Evolutionary conservation across 352 stramenopile species (phyloP).

Genomic region (Globisporangium apiculatum): DNA sequence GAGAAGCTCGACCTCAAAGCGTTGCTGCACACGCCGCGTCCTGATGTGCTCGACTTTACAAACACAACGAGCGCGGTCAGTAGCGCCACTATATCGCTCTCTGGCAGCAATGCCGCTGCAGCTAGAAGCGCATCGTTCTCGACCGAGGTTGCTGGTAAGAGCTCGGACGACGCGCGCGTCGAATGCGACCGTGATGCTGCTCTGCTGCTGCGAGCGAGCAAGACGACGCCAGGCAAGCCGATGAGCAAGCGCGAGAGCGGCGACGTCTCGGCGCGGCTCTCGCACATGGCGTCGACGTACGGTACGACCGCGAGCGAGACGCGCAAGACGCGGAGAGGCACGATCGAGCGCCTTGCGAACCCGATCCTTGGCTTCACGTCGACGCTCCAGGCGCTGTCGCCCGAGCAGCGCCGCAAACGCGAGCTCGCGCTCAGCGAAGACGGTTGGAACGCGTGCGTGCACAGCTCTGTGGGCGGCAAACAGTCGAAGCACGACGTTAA

Average conservation of each 20-base stretch:
- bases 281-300: constrained; percentile 59
- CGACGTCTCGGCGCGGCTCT: constrained; percentile 21
- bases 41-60: constrained; percentile 40
- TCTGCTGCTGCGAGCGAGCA: not conserved
- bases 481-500: constrained; percentile 1
- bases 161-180: constrained; percentile 1
- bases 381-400: constrained; percentile 53
- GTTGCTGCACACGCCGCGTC: constrained; percentile 49
- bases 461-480: not conserved
- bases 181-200: not conserved
- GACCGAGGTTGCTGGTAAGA: not conserved
- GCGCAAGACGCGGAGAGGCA: constrained; percentile 48
- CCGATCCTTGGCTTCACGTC: constrained; percentile 61
- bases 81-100: not conserved
- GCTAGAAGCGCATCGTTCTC: too few relatives aligned
- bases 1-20: constrained; percentile 57
- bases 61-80: constrained; percentile 12
- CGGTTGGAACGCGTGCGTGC: not conserved
- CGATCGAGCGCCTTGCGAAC: constrained; percentile 55
- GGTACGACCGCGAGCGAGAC: constrained; percentile 36
- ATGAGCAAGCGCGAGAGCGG: not conserved
- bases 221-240: not conserved
- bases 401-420: constrained; percentile 42
- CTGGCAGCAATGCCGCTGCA: not conserved
- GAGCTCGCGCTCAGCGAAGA: constrained; percentile 19